phyloP scores from a whole-genome alignment of 2,329 filamentous ascomycete species.

The Davidsoniella australis region DNA sequence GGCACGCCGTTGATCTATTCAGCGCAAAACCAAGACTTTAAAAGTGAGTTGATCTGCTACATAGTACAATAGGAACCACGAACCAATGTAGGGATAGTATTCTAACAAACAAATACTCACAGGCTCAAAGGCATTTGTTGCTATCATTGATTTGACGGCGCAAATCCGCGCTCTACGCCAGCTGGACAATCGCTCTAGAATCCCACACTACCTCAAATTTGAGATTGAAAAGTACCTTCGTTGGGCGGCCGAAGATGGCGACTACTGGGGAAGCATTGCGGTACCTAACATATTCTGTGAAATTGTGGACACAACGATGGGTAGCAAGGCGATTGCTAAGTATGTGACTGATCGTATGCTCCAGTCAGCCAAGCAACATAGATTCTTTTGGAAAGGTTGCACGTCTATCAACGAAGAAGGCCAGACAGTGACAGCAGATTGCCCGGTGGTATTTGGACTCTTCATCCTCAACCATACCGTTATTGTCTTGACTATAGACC shows the following conservation, averaged over 20 bases:
- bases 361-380: constrained; percentile 21
- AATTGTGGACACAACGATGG: constrained; percentile 19
- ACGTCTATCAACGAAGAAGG: not conserved
- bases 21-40: constrained; percentile 21
- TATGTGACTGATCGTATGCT: constrained; percentile 22
- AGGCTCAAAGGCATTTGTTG: constrained; percentile 25
- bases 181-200: constrained; percentile 19
- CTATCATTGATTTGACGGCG: constrained; percentile 25
- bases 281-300: constrained; percentile 25
- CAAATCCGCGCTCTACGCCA: constrained; percentile 21
- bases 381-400: constrained; percentile 20
- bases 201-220: constrained; percentile 20
- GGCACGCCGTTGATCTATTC: constrained; percentile 23
- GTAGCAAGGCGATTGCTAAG: constrained; percentile 18
- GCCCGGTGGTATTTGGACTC: constrained; percentile 27
- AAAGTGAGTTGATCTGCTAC: constrained; percentile 17
- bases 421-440: constrained; percentile 11
- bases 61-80: not conserved
- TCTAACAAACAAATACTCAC: not conserved
- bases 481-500: constrained; percentile 24
- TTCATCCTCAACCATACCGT: constrained; percentile 25
- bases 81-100: not conserved
- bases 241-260: constrained; percentile 27
- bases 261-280: constrained; percentile 20
- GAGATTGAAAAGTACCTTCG: constrained; percentile 21